Base-by-base conservation (phyloP, 495 filamentous ascomycete genomes). In the Aspergillus wentii region DNA sequence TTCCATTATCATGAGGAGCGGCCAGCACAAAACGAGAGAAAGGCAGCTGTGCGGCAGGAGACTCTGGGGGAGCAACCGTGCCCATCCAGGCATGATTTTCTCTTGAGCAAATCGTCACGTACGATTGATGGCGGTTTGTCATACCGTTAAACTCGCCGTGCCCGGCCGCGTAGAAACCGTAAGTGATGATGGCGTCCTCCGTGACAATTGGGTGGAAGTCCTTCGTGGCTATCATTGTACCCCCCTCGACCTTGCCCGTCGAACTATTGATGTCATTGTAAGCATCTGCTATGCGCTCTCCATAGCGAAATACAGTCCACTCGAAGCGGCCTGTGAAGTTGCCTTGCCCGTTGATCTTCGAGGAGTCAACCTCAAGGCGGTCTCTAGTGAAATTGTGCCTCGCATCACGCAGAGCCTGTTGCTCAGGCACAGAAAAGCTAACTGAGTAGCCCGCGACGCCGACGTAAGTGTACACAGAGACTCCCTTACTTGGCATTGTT, bases 111-210 rank as follows among this genome's bases (percentile, higher is more conserved):
- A 77, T 63, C 6, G 69, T 62, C 9, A 77, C 61, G 40, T 72
- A 76, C 56, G 68, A 75, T 43, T 75, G 71, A 41, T 75, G 63
- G 13, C 56, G 56, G 30, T 60, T 68, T 3, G 74, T 64, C 6
- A 76, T 58, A 5, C 65, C 61, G 3, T n/a, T n/a, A n/a, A 49
- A 56, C 7, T 56, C 48, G 5, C 72, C 70, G 3, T 50, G 39
- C 6, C 72, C 74, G 19, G 71, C 64, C 17, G 74, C 67, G 54
- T 76, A 77, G 40, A 76, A 66, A 13, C 74, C 71, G 42, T 72
- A 78, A 3, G 69, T 55, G 8, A 71, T 56, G 31, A 76, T 49
- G 31, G 57, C 43, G 28, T 45, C 56, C 16, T 41, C 39, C 22
- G 20, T 25, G 4, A 49, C 8, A 28, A 46, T 22, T n/a, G 34